Percentiles rank a stretch among this genome's conserved stretches.
These are phyloP conservation scores for Phytophthora vignae DNA, from an alignment of 352 stramenopile species.

Conservation along the genomic window DNA sequence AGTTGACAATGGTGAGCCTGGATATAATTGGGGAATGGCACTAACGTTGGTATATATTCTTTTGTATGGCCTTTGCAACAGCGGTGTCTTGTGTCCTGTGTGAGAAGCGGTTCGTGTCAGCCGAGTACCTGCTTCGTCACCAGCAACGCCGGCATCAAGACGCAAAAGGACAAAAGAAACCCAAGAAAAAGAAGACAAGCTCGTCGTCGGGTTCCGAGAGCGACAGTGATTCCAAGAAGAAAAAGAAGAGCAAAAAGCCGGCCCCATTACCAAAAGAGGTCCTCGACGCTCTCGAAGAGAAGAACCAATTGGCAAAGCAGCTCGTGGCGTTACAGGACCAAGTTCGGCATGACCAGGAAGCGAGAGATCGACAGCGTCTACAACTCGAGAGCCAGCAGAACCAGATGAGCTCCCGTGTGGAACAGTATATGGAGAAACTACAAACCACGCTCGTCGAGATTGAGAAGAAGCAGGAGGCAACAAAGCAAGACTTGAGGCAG, in stretches of 20 bases:
- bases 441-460: conserved; percentile 68
- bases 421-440: conserved; percentile 68
- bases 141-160: conserved; percentile 67
- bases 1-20: not conserved
- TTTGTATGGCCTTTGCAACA: conserved; percentile 14
- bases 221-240: conserved; percentile 31
- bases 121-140: conserved; percentile 77
- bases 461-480: conserved; percentile 67
- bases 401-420: conserved; percentile 57
- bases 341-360: conserved; percentile 56
- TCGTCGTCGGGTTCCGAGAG: conserved; percentile 31
- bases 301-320: conserved; percentile 66
- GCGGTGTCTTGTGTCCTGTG: conserved; percentile 71
- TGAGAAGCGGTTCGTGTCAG: conserved; percentile 78
- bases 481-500: conserved; percentile 69
- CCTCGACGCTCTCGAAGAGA: conserved; percentile 56
- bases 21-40: not conserved
- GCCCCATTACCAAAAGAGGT: conserved; percentile 48
- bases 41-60: not conserved
- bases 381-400: conserved; percentile 60
- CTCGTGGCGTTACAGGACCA: conserved; percentile 67
- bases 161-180: conserved; percentile 29
- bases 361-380: conserved; percentile 51
- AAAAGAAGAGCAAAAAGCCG: conserved; percentile 28
- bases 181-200: conserved; percentile 32